phyloP scores from a whole-genome alignment of 768 basidiomycete species.

The Boletellus ananas region DNA sequence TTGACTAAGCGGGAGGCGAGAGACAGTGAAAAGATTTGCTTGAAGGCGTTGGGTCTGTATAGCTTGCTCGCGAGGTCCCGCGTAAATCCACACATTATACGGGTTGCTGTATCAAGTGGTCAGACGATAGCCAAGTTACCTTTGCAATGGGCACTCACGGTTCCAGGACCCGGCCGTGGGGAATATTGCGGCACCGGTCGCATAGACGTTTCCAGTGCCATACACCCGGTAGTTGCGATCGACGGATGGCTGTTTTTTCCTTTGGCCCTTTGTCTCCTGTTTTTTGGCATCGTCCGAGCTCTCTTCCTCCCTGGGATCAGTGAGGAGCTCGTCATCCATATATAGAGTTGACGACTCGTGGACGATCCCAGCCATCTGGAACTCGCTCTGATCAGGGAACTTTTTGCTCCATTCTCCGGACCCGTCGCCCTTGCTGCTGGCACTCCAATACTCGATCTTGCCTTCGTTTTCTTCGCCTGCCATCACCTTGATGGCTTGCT shows the following conservation, averaged over 20 bases:
- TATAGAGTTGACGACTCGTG: not conserved
- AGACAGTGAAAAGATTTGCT: constrained; percentile 9
- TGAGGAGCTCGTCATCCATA: not conserved
- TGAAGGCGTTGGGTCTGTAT: not conserved
- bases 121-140: not conserved
- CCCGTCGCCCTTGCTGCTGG: not conserved
- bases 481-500: not conserved
- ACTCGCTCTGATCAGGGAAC: not conserved
- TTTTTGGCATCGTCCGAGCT: not conserved
- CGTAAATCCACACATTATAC: constrained; percentile 8
- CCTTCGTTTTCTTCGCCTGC: not conserved
- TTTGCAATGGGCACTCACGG: not conserved
- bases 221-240: constrained; percentile 4
- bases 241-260: not conserved
- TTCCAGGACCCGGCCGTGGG: constrained; percentile 11
- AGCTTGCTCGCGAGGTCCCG: constrained; percentile 9
- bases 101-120: not conserved
- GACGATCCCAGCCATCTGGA: not conserved
- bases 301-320: not conserved
- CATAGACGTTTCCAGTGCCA: constrained; percentile 12
- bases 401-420: not conserved
- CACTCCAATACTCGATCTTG: not conserved
- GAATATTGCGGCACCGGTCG: constrained; percentile 11
- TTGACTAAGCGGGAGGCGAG: not conserved
- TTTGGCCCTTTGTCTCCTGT: not conserved